Base-by-base conservation (phyloP, 2,329 filamentous ascomycete genomes). In the Emmonsiellopsis sp. region DNA sequence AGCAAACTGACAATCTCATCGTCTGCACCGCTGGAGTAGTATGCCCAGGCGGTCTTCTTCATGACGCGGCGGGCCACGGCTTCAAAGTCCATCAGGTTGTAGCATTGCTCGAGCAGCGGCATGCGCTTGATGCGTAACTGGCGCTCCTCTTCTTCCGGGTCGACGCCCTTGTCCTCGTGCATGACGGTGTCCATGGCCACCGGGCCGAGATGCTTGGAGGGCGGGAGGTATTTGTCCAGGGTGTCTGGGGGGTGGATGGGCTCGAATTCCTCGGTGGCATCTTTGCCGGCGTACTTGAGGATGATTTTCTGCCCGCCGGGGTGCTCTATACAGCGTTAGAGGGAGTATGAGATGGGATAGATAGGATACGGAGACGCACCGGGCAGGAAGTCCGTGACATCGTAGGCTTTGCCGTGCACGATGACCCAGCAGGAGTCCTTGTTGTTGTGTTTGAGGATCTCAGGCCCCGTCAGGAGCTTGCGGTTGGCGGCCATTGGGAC, bases 1-100 rank as follows among this genome's bases (percentile, higher is more conserved):
- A n/a, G 27, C 17, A 27, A 27, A 27, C 81, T 65, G 67, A 88
- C 86, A 71, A 92, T 90, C 70, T 92, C 88, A 64, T 94, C 88
- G 65, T 93, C 88, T 0, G 92, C 89, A 53, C 88, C 92, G 65
- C 87, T 93, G 0, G 89, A 95, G 71, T 98, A 98, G 74, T 98
- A 98, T 31, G 87, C 93, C 93, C 93, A 98, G 0, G 92, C 92
- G 1, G 85, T 86, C 75, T 87, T 94, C 80, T 95, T 96, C 92
- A 97, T 96, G 53, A 94, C 83, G 40, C 83, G 78, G 62, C 86
- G 84, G 5, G 93, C 93, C 37, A 97, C 92, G 3, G 88, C 84
- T 77, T 98, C 93, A 68, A 98, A 98, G 73, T 98, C 93, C 74
- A 93, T 82, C 56, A 96, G 73, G 68, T 96, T 96, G 72, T 91